Evolutionary conservation across 1,284 basidiomycete genomes (phyloP).

Genomic region (Rhizoctonia solani): DNA sequence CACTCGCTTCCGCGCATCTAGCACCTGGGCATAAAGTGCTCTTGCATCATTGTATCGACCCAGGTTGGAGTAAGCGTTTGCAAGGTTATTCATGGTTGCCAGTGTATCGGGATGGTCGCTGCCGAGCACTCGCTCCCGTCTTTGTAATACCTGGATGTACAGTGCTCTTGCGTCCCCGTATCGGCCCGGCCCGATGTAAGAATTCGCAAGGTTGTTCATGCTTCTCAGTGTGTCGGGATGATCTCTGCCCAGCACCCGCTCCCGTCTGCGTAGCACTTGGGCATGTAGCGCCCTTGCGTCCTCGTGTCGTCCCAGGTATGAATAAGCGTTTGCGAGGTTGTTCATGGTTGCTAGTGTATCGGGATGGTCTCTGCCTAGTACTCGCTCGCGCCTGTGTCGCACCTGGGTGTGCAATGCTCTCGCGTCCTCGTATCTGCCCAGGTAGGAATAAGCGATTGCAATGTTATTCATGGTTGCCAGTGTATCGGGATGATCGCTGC

Average conservation of each 20-base stretch:
- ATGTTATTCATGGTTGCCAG: neutral
- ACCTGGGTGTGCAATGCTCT: neutral
- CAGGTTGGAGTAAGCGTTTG: neutral
- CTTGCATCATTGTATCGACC: neutral
- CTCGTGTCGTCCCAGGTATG: neutral
- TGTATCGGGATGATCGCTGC: neutral
- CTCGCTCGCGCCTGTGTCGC: neutral
- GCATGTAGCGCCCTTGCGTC: neutral
- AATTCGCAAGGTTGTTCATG: neutral
- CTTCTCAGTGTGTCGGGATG: neutral
- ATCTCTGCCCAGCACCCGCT: neutral
- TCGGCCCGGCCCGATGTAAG: neutral
- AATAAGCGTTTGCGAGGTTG: neutral
- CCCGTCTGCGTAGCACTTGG: neutral
- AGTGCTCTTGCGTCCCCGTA: neutral
- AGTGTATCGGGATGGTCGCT: slow-evolving; percentile 2
- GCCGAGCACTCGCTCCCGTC: neutral
- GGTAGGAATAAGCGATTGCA: too few species aligned
- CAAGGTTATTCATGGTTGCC: neutral
- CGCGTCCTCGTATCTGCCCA: too few species aligned
- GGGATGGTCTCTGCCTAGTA: neutral
- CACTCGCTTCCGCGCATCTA: neutral
- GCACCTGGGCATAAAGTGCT: neutral
- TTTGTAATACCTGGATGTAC: neutral
- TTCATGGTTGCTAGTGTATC: neutral